Conservation (phyloP, 306 rosid species). For the Vachellia collinsii region DNA sequence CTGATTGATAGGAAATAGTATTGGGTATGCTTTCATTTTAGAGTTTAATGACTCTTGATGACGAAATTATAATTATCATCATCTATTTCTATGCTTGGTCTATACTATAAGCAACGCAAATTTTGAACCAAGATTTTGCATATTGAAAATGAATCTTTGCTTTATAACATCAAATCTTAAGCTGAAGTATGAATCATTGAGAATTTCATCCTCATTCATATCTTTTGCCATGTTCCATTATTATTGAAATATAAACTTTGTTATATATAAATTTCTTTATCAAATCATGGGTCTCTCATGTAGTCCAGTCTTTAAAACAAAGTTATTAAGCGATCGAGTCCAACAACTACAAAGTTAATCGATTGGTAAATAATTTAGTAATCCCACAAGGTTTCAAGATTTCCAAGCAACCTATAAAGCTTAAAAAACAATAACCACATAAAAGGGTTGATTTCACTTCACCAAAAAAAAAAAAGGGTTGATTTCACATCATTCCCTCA, state of each 20-base stretch:
- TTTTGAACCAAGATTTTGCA: not conserved
- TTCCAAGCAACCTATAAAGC: constrained; percentile 16
- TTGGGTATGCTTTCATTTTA: not conserved
- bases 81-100: not conserved
- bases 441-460: constrained; percentile 31
- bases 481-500: constrained; percentile 28
- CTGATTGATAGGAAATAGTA: not conserved
- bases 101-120: not conserved
- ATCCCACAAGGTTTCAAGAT: constrained; percentile 11
- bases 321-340: not conserved
- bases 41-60: not conserved
- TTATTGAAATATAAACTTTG: not conserved
- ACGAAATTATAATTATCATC: not conserved
- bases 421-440: constrained; percentile 6
- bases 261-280: not conserved
- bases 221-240: not conserved
- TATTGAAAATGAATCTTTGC: not conserved
- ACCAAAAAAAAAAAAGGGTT: constrained; percentile 23
- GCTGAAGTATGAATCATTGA: not conserved
- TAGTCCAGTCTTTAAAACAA: constrained; percentile 5
- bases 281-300: not conserved
- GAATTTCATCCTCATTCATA: not conserved
- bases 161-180: not conserved
- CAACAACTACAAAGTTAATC: not conserved
- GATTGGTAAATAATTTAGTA: constrained; percentile 2